Evolutionary conservation across 441 rosid species (phyloP).

Genomic region (Croton setiger): DNA sequence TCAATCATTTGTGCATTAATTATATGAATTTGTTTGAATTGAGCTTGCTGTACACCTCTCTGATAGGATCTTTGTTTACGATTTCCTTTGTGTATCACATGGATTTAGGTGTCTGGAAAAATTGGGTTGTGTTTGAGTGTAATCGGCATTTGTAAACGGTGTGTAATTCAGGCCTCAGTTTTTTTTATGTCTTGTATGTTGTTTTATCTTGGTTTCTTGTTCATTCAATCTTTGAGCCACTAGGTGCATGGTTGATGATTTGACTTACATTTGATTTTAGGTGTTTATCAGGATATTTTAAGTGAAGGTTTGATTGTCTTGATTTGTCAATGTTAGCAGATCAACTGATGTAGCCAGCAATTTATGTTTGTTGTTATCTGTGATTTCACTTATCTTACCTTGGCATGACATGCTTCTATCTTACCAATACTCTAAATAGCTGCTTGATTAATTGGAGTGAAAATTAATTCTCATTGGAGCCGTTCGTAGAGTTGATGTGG

Average conservation of each 20-base stretch:
- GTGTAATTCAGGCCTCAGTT: neutral
- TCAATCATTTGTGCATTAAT: neutral
- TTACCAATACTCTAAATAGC: neutral
- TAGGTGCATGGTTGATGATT: neutral
- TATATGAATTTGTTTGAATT: slow-evolving; percentile 1
- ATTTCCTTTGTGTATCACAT: neutral
- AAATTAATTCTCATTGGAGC: neutral
- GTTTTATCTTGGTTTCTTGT: neutral
- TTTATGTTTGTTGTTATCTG: neutral
- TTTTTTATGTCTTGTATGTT: neutral
- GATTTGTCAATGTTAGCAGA: neutral
- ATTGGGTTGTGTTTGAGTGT: neutral
- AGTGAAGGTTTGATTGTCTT: neutral
- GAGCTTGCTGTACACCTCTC: neutral
- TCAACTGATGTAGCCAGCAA: neutral
- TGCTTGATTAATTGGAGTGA: neutral
- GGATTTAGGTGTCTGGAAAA: neutral
- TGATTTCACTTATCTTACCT: slow-evolving; percentile 1
- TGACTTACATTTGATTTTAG: neutral
- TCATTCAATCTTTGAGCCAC: neutral
- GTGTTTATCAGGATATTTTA: neutral
- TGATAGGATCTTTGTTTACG: neutral
- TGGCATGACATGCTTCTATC: neutral
- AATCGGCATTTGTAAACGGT: neutral
- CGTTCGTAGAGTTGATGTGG: neutral